Percentiles rank a stretch among this genome's conserved stretches.
Conservation (phyloP, 2,329 filamentous ascomycete species). For the Pleomassaria siparia region DNA sequence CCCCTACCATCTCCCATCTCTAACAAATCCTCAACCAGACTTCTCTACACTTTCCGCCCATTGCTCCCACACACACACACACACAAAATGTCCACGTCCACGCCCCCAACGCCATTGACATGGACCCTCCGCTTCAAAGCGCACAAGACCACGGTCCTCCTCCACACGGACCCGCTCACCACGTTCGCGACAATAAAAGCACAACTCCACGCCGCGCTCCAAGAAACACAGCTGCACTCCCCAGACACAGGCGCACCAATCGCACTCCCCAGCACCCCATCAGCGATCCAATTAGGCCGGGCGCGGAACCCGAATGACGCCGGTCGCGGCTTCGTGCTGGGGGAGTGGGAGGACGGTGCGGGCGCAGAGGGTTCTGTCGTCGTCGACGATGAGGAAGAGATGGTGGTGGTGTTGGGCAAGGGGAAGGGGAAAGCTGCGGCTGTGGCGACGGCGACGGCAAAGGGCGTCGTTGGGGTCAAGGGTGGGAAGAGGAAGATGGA, state of each 20-base stretch:
- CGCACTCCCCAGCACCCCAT: constrained; percentile 41
- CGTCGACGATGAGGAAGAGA: constrained; percentile 19
- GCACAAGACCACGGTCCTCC: constrained; percentile 48
- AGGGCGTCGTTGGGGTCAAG: too few relatives aligned
- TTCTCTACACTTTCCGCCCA: background rate
- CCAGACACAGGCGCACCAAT: constrained; percentile 38
- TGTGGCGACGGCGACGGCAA: constrained; percentile 7
- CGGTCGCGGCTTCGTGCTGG: constrained; percentile 42
- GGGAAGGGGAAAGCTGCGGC: constrained; percentile 46
- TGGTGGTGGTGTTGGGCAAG: constrained; percentile 18
- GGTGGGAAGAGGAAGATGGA: constrained; percentile 7
- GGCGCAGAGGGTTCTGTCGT: constrained; percentile 27
- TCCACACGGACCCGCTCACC: constrained; percentile 49
- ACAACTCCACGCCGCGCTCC: constrained; percentile 45
- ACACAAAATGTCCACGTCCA: constrained; percentile 6
- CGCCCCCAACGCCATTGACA: constrained; percentile 27
- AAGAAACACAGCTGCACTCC: constrained; percentile 39
- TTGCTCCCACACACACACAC: constrained; percentile 1
- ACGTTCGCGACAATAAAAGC: constrained; percentile 45
- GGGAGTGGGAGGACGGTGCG: constrained; percentile 34
- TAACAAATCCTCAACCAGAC: background rate
- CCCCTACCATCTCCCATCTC: too few relatives aligned
- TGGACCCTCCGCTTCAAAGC: constrained; percentile 52
- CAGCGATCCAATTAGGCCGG: constrained; percentile 46
- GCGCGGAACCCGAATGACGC: constrained; percentile 46